Base-by-base conservation (phyloP, 2,329 filamentous ascomycete genomes). In the Chaetomiaceae sp. region DNA sequence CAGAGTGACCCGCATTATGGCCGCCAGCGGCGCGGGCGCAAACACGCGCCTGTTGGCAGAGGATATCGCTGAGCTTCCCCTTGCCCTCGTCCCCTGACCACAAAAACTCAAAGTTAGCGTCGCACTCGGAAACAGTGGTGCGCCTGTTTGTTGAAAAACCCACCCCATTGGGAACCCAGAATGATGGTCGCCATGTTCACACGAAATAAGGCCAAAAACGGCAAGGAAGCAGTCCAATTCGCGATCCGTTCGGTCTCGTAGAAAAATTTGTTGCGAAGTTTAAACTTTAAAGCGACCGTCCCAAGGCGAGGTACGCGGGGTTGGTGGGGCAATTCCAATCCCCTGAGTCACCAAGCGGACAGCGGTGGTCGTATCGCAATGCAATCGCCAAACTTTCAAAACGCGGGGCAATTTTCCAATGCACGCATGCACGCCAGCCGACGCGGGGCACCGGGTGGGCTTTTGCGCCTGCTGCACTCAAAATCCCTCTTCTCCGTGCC, bases 11-110 rank as follows among this genome's bases (percentile, higher is more conserved):
- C 10, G 79, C 80, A 67, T 83, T 83, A 67, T 83, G 80, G 45
- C 80, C 80, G 49, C 79, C 79, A 58, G 78, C 74, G 48, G 77
- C 77, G 58, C 78, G 73, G 60, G 78, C 79, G 69, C 78, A 82
- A 58, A 82, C 67, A 58, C 77, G 70, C 39, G 74, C 71, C 55
- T 73, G 69, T 51, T 73, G 69, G 63, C 71, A 73, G 55, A 78
- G 73, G 57, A 78, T 76, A 59, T 79, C 79, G 62, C 78, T 78
- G 56, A 82, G 76, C 66, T 82, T 82, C 57, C 79, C 79, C 54
- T 63, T 64, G 44, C 63, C 62, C 53, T 65, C 62, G 45, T 64
- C 62, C 23, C 61, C 60, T 54, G 17, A 19, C 6, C 21, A 27
- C 33, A 8, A 10, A 53, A 19, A 25, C 19, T 8, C 19, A 41